Evolutionary conservation across 2,329 filamentous ascomycete species (phyloP).

Genomic region (Escovopsis weberi): DNA sequence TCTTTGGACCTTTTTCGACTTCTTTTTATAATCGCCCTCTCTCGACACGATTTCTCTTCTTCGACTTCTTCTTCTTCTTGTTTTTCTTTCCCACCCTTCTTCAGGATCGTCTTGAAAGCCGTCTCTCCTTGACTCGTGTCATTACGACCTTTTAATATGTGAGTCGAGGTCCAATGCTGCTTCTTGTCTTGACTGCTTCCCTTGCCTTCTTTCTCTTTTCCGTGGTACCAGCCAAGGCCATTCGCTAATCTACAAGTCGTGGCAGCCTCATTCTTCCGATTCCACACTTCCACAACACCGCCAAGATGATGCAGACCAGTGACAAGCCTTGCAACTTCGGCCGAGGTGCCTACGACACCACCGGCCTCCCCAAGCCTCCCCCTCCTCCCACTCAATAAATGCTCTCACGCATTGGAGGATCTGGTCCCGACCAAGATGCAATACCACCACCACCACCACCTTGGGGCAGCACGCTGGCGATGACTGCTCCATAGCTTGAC

Average conservation of each 20-base stretch:
- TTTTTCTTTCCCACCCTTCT: too few relatives aligned
- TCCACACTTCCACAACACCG: slow-evolving; percentile 1
- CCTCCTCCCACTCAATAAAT: slow-evolving; percentile 26
- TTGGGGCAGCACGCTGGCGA: too few relatives aligned
- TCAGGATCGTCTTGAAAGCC: slow-evolving; percentile 7
- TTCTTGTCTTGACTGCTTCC: too few relatives aligned
- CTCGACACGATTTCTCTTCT: slow-evolving; percentile 1
- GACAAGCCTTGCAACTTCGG: slow-evolving; percentile 30
- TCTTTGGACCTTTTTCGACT: slow-evolving; percentile 9
- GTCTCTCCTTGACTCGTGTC: slow-evolving; percentile 11
- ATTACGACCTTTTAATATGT: slow-evolving; percentile 17
- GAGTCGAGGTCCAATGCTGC: slow-evolving; percentile 10
- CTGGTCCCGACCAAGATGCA: too few relatives aligned
- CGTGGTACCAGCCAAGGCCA: too few relatives aligned
- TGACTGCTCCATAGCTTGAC: slow-evolving; percentile 4
- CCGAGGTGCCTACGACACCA: slow-evolving; percentile 37
- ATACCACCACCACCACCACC: too few relatives aligned
- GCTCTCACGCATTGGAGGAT: too few relatives aligned
- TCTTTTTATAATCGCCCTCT: slow-evolving; percentile 8
- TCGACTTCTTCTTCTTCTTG: too few relatives aligned
- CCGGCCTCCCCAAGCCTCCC: slow-evolving; percentile 32
- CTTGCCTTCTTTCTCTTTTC: too few relatives aligned
- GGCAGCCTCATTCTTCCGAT: neutral
- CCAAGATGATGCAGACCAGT: slow-evolving; percentile 23
- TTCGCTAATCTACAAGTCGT: neutral